A percentile compares a stretch with the other conserved stretches of the same genome.
Evolutionary conservation across 2,329 filamentous ascomycete genomes (phyloP).

Genomic region (Cladophialophora bantiana): DNA sequence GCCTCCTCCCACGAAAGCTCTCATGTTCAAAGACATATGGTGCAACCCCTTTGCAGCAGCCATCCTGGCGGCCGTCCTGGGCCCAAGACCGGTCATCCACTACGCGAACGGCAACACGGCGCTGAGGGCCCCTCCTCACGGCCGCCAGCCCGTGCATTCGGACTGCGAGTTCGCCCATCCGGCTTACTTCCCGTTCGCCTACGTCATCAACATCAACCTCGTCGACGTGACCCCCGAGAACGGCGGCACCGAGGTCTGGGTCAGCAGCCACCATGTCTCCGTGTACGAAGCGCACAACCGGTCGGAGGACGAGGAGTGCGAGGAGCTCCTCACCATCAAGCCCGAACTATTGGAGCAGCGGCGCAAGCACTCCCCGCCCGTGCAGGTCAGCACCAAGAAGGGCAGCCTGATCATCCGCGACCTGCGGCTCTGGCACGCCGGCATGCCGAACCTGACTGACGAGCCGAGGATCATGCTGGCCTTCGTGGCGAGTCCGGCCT

Average conservation of each 20-base stretch:
- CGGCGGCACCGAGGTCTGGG: slow-evolving; percentile 60
- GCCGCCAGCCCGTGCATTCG: slow-evolving; percentile 52
- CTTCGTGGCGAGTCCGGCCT: slow-evolving; percentile 38
- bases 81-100: slow-evolving; percentile 47
- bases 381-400: slow-evolving; percentile 52
- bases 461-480: slow-evolving; percentile 65
- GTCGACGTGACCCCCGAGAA: slow-evolving; percentile 55
- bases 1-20: slow-evolving; percentile 46
- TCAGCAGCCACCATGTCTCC: slow-evolving; percentile 56
- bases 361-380: slow-evolving; percentile 45
- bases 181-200: slow-evolving; percentile 55
- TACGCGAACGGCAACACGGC: slow-evolving; percentile 53
- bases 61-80: slow-evolving; percentile 47
- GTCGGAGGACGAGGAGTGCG: neutral
- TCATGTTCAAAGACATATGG: slow-evolving; percentile 50
- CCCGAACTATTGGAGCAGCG: slow-evolving; percentile 45
- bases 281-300: slow-evolving; percentile 42
- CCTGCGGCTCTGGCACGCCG: slow-evolving; percentile 68
- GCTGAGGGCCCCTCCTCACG: slow-evolving; percentile 44
- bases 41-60: slow-evolving; percentile 49
- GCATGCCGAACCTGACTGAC: slow-evolving; percentile 64
- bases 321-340: slow-evolving; percentile 43
- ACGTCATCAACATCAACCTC: slow-evolving; percentile 57
- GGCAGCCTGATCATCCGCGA: slow-evolving; percentile 66
- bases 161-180: slow-evolving; percentile 58